Conservation (phyloP, 805 yeast genomes). For the Lipomyces oligophaga region DNA sequence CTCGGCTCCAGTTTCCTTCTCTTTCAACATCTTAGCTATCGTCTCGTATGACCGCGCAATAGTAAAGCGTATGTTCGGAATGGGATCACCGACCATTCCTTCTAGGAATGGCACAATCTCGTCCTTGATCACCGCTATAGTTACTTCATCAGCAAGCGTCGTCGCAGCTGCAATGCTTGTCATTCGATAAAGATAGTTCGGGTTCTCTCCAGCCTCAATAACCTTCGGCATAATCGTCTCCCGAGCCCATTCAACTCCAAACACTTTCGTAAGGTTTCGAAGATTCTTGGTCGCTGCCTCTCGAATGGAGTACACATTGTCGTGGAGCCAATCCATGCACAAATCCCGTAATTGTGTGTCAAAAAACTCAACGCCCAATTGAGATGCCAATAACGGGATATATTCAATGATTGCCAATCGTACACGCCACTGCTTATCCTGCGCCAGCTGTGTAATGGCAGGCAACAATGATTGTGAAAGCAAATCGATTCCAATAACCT, state of each 20-base stretch:
- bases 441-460: slow-evolving; percentile 92
- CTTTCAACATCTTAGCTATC: slow-evolving; percentile 52
- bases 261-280: slow-evolving; percentile 72
- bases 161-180: slow-evolving; percentile 87
- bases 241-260: slow-evolving; percentile 93
- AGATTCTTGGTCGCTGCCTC: slow-evolving; percentile 91
- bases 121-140: slow-evolving; percentile 51
- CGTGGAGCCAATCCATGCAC: slow-evolving; percentile 98
- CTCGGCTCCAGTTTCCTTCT: slow-evolving; percentile 28
- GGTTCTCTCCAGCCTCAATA: slow-evolving; percentile 50
- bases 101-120: slow-evolving; percentile 77
- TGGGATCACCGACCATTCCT: slow-evolving; percentile 69
- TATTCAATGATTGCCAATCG: slow-evolving; percentile 95
- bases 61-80: slow-evolving; percentile 93
- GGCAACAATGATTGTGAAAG: slow-evolving; percentile 86
- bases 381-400: slow-evolving; percentile 90
- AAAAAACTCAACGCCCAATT: slow-evolving; percentile 87
- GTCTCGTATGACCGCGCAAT: slow-evolving; percentile 78
- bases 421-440: slow-evolving; percentile 97
- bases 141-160: slow-evolving; percentile 72
- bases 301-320: slow-evolving; percentile 91
- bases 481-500: slow-evolving; percentile 86
- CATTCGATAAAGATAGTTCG: slow-evolving; percentile 84
- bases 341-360: slow-evolving; percentile 85
- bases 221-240: slow-evolving; percentile 75